Percentiles rank a stretch among this genome's conserved stretches.
phyloP scores from a whole-genome alignment of 1,284 basidiomycete species.

The Neonothopanus nambi region DNA sequence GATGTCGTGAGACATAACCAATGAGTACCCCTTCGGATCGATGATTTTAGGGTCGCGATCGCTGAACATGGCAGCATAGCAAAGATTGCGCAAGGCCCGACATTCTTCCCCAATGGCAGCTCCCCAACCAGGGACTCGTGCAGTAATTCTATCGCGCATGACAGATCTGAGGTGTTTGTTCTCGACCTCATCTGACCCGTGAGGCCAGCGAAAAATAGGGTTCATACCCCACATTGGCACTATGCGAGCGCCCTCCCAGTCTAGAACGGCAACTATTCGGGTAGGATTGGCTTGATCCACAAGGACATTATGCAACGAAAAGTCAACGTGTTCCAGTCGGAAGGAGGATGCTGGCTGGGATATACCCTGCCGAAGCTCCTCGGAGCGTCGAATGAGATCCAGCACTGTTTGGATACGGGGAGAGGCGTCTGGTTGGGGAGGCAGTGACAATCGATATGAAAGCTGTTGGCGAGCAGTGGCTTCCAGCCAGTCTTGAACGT shows the following conservation, averaged over 20 bases:
- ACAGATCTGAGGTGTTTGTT: slow-evolving; percentile 5
- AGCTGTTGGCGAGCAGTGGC: slow-evolving; percentile 19
- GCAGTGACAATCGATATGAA: slow-evolving; percentile 4
- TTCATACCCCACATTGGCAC: slow-evolving; percentile 22
- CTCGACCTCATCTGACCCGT: slow-evolving; percentile 2
- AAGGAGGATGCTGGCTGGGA: slow-evolving; percentile 2
- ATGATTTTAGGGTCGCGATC: slow-evolving; percentile 8
- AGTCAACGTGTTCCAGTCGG: slow-evolving; percentile 18
- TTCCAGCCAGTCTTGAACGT: slow-evolving; percentile 17
- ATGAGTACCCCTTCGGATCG: background rate
- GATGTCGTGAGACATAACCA: background rate
- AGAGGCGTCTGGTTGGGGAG: background rate
- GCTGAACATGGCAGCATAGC: background rate
- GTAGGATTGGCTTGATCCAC: slow-evolving; percentile 18
- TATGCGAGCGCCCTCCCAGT: slow-evolving; percentile 26
- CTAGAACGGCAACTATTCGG: slow-evolving; percentile 21
- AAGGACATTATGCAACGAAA: slow-evolving; percentile 24
- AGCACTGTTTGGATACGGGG: slow-evolving; percentile 4
- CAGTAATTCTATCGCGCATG: slow-evolving; percentile 11
- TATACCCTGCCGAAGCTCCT: slow-evolving; percentile 1
- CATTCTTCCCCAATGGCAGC: slow-evolving; percentile 11
- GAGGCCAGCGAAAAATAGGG: slow-evolving; percentile 12
- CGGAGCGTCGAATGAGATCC: slow-evolving; percentile 2
- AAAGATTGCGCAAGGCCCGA: slow-evolving; percentile 1
- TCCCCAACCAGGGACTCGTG: slow-evolving; percentile 9